Evolutionary conservation across 2,329 filamentous ascomycete species (phyloP).

Genomic region (Aotearoamyces nothofagi): DNA sequence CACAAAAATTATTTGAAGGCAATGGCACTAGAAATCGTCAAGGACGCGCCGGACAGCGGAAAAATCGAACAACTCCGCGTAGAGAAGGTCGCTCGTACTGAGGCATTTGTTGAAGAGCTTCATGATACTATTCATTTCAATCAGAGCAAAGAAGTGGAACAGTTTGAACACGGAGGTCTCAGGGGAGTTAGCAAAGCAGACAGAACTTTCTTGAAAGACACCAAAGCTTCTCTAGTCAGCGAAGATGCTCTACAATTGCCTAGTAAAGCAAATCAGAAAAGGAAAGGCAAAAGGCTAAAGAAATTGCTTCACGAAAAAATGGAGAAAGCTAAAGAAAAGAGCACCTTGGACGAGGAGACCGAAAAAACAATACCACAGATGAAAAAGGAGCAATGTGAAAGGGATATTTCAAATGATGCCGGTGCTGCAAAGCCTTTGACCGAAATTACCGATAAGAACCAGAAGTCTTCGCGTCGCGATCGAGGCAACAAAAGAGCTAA

Average conservation of each 20-base stretch:
- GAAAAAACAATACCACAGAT: conserved; percentile 1
- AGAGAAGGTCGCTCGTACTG: background rate
- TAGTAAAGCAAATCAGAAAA: background rate
- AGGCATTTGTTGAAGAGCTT: conserved; percentile 1
- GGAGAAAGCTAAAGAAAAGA: background rate
- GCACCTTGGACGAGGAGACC: background rate
- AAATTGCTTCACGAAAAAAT: background rate
- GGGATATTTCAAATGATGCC: background rate
- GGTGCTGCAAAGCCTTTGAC: background rate
- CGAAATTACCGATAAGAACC: background rate
- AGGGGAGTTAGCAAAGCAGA: background rate
- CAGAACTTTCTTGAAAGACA: background rate
- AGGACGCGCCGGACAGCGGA: background rate
- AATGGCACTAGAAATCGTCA: background rate
- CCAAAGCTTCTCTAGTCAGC: background rate
- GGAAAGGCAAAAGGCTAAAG: background rate
- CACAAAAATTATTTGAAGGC: background rate
- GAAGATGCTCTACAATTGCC: background rate
- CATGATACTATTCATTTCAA: background rate
- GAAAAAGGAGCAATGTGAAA: conserved; percentile 1
- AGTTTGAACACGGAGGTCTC: background rate
- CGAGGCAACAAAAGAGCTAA: background rate
- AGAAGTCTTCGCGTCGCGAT: background rate
- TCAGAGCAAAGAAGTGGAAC: background rate
- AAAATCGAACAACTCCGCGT: background rate